Base-by-base conservation (phyloP, 306 rosid species). In the Begonia loranthoides region DNA sequence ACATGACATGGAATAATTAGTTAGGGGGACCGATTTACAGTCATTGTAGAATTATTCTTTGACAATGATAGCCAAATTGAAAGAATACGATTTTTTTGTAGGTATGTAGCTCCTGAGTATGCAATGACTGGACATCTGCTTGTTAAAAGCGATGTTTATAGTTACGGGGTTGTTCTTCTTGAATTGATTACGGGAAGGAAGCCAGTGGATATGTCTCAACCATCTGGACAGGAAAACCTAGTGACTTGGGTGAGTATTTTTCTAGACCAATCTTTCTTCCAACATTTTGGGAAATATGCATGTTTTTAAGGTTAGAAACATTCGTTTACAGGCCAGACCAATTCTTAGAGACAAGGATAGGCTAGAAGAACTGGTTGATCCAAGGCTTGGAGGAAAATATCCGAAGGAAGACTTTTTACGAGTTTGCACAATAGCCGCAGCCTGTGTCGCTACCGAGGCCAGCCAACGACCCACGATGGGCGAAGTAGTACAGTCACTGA, bases 61-160 rank as follows among this genome's bases (percentile, higher is more conserved):
- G 36, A 28, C 36, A 19, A 4, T 5, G 9, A 28, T 28, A 3
- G 36, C 0, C 8, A 28, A 28, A 28, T 28, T 28, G 36, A 28
- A 28, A 28, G 3, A 28, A 56, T 45, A 24, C 3, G 21, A 55
- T 71, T 73, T n/a, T 45, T 47, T 33, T 57, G 57, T 71, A 90
- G 99, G 73, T 90, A 90, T 65, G 99, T 90, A n/a, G 97, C 95
- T 58, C 97, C 97, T 7, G 97, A 89, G 69, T 89, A 89, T 71
- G 97, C 97, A 52, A 86, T 90, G 94, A 90, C 99, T 1, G 95
- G 95, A 45, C 99, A 86, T 65, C 76, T 86, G 43, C 88, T 90
- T 10, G 93, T 86, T 65, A 90, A 90, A 71, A 90, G 99, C 53
- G 99, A 90, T 59, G 99, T 90, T 50, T 90, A 90, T 64, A 90